Evolutionary conservation across 2,329 filamentous ascomycete genomes (phyloP).

Genomic region (Microsporum audouinii): DNA sequence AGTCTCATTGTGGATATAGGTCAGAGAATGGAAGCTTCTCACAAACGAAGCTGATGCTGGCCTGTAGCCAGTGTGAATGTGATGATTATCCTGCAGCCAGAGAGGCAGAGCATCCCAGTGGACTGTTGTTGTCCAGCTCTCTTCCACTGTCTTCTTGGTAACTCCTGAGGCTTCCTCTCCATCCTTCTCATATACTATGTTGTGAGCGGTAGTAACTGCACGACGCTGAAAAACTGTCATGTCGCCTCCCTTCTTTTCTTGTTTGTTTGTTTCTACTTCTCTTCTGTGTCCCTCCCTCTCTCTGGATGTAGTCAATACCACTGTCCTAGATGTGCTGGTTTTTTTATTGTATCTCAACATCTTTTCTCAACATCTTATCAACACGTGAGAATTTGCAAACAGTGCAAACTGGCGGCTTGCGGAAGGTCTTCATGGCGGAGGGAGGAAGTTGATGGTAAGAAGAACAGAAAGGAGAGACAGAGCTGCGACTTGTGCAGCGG

Average conservation of each 20-base stretch:
- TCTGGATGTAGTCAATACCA: background rate
- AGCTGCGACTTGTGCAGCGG: background rate
- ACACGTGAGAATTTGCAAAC: slow-evolving; percentile 1
- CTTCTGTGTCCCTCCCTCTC: background rate
- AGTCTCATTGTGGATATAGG: slow-evolving; percentile 56
- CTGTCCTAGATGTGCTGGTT: background rate
- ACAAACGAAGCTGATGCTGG: slow-evolving; percentile 50
- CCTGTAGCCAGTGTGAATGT: slow-evolving; percentile 56
- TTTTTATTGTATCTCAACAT: background rate
- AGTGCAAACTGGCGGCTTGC: slow-evolving; percentile 1
- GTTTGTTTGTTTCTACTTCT: background rate
- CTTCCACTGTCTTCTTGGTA: background rate
- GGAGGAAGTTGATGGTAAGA: background rate
- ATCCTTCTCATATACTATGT: background rate
- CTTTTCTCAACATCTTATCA: background rate
- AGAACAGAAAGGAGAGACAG: background rate
- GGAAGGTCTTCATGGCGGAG: background rate
- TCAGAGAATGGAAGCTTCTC: slow-evolving; percentile 46
- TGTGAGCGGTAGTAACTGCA: slow-evolving; percentile 1
- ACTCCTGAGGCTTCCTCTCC: background rate
- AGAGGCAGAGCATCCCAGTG: slow-evolving; percentile 43
- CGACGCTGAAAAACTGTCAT: slow-evolving; percentile 8
- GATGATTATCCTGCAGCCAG: slow-evolving; percentile 56
- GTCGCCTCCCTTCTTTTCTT: background rate
- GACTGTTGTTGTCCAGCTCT: slow-evolving; percentile 24